Base-by-base conservation (phyloP, 768 basidiomycete genomes). In the Pleurotus platypus region DNA sequence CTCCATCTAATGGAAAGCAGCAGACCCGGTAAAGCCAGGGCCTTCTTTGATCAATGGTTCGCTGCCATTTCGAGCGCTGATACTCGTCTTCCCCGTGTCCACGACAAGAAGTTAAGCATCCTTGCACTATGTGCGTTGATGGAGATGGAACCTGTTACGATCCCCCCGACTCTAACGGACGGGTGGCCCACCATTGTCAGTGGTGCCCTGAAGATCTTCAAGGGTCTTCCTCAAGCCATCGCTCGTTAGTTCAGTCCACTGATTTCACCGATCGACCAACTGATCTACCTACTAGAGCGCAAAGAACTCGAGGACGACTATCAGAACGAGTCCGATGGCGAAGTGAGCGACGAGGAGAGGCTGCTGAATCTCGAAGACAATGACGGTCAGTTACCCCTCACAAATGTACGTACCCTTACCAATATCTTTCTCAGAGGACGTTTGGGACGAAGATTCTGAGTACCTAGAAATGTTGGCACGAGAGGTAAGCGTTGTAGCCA, bases 11-110 rank as follows among this genome's bases (percentile, higher is more conserved):
- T 95, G 77, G 89, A 91, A 65, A 69, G 62, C 30, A 71, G 77
- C 64, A 76, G 75, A 22, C 71, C 84, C 0, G 85, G 85, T n/a
- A 74, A 78, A 38, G 80, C 88, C 0, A 84, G 87, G 38, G 65
- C 70, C n/a, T 92, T 95, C 78, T 93, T 95, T 66, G 84, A 91
- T 66, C 80, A 75, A 61, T 95, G 92, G 92, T 94, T 94, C 67
- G 79, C 71, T 9, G 83, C 84, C 9, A 89, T 93, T 70, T 38
- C 35, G 37, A 85, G 84, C 57, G 72, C 72, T 49, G 76, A 78
- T 30, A 75, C 69, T 22, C 79, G 77, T 48, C 78, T 94, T 37
- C 90, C 91, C 11, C 83, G 92, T 16, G 92, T 96, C 45, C 92
- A 96, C 66, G 92, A 95, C 72, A 93, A 94, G 80, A 92, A 89